Percentiles rank a stretch among this genome's conserved stretches.
Evolutionary conservation across 345 rosid genomes (phyloP).

Genomic region (Corchorus olitorius): DNA sequence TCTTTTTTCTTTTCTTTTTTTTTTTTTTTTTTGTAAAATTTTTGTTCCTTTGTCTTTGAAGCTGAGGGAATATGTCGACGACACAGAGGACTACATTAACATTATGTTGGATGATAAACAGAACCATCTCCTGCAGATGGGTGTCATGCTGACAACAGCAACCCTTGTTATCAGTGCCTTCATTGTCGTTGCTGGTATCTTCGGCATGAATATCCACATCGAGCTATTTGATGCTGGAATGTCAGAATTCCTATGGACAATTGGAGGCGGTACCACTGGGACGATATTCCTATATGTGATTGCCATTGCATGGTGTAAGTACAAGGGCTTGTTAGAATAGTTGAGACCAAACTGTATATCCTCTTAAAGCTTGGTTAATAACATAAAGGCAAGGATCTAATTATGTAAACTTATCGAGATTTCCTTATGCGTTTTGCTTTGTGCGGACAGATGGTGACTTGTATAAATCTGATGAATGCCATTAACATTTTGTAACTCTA

Average conservation of each 20-base stretch:
- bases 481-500: neutral
- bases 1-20: neutral
- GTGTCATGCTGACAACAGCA: slow-evolving; percentile 90
- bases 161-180: slow-evolving; percentile 73
- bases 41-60: slow-evolving; percentile 24
- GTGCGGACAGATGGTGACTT: neutral
- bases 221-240: slow-evolving; percentile 57
- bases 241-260: slow-evolving; percentile 64
- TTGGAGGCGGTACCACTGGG: slow-evolving; percentile 66
- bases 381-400: neutral
- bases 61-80: slow-evolving; percentile 95
- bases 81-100: slow-evolving; percentile 95
- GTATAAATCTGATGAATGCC: neutral
- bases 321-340: slow-evolving; percentile 74
- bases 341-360: neutral
- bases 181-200: slow-evolving; percentile 65
- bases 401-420: neutral
- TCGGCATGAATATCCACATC: slow-evolving; percentile 77
- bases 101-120: slow-evolving; percentile 96
- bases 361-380: neutral
- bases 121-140: slow-evolving; percentile 95
- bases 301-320: slow-evolving; percentile 86
- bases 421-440: neutral
- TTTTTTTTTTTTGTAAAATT: neutral
- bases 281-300: slow-evolving; percentile 61